phyloP scores from a whole-genome alignment of 176 grass and related monocot species.

The Typha latifolia region DNA sequence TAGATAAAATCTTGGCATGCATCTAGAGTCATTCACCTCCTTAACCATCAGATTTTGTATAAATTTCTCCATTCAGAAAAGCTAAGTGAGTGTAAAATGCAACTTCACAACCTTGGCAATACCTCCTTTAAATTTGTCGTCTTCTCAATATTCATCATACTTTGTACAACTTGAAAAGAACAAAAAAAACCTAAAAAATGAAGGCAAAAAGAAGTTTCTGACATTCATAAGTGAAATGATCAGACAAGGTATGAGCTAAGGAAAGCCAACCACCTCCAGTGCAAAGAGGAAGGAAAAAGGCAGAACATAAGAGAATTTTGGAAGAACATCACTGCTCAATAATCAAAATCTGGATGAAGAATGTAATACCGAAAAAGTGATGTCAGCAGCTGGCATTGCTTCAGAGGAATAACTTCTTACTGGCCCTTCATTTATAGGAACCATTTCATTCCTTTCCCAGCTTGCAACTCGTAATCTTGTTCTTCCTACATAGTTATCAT shows the following conservation, averaged over 20 bases:
- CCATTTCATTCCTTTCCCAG: conserved; percentile 40
- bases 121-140: background rate
- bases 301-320: background rate
- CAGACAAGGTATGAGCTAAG: background rate
- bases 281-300: background rate
- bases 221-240: too few relatives aligned
- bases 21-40: background rate
- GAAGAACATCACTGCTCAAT: background rate
- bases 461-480: conserved; percentile 30
- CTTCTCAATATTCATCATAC: too few relatives aligned
- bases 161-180: too few relatives aligned
- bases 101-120: background rate
- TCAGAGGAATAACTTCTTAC: conserved; percentile 23
- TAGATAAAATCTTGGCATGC: background rate
- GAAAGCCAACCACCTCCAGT: background rate
- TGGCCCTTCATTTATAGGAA: conserved; percentile 26
- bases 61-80: background rate
- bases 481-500: conserved; percentile 24
- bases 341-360: conserved; percentile 11
- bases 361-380: conserved; percentile 12
- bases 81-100: background rate
- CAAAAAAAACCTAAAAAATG: too few relatives aligned
- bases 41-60: background rate
- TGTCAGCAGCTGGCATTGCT: background rate
- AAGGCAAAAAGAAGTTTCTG: too few relatives aligned